Base-by-base conservation (phyloP, 148 eudicot genomes). In the Arctostaphylos glauca region DNA sequence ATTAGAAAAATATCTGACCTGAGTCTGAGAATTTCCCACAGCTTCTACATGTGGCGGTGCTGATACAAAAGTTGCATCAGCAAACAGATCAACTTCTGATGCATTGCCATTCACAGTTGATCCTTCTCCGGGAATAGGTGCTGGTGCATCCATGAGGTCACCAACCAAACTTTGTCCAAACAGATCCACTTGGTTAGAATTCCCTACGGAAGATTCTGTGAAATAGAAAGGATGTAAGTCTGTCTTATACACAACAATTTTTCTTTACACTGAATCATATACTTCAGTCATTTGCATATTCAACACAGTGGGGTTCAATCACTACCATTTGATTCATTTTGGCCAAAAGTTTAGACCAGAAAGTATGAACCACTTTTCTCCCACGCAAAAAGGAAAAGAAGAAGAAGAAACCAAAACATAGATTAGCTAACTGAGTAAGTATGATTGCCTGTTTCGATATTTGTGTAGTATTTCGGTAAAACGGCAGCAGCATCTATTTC, bases 1-100 rank as follows among this genome's bases (percentile, higher is more conserved):
- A 43, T 50, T 49, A 46, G 77, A 83, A 59, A 70, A 43, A 72
- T 48, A 59, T 59, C 80, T 80, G 62, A 95, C 98, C 96, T 91
- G 90, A 83, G 85, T 84, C 60, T 50, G 88, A 84, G 93, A 83
- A 68, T 56, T 86, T 62, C 77, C 90, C 81, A 86, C 91, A 44
- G 84, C 79, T 87, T 88, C 87, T 60, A 84, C 85, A 72, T 89
- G 77, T 44, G 96, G 84, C 48, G 88, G 82, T 62, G 98, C 99
- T 84, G 99, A 94, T 84, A 96, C 93, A 91, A 92, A 96, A 91
- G 84, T 85, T 66, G 98, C 97, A 92, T 94, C 99, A 72, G 98
- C 98, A 90, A 96, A 96, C 67, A 94, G 88, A 92, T 96, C 99
- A 78, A 87, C 97, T 78, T 89, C 94, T 83, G 94, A 83, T 31